Percentiles rank a stretch among this genome's conserved stretches.
Conservation (phyloP, 2,329 filamentous ascomycete species). For the Fusarium pseudonygamai region DNA sequence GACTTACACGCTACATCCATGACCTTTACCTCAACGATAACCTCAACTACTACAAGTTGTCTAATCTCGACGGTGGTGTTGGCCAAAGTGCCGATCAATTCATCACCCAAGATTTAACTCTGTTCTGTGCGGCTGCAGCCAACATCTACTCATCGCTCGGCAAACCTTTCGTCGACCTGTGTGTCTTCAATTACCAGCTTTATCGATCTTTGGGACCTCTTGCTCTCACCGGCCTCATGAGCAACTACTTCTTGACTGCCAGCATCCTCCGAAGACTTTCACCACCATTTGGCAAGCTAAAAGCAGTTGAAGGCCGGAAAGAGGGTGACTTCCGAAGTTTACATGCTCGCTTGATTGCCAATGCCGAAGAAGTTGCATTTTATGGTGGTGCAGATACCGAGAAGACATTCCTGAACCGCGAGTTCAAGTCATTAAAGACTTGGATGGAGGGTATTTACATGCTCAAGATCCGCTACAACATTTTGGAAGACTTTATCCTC, state of each 20-base stretch:
- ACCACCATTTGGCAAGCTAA: conserved; percentile 95
- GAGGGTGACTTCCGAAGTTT: conserved; percentile 95
- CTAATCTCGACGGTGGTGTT: conserved; percentile 91
- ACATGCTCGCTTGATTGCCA: conserved; percentile 91
- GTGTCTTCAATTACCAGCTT: conserved; percentile 98
- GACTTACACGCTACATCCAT: conserved; percentile 95
- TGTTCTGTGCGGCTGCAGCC: conserved; percentile 93
- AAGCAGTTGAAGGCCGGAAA: conserved; percentile 92
- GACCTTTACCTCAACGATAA: conserved; percentile 95
- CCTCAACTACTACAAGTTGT: conserved; percentile 94
- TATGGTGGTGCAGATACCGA: conserved; percentile 97
- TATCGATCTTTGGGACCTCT: conserved; percentile 90
- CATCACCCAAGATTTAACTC: conserved; percentile 94
- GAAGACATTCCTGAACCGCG: conserved; percentile 88
- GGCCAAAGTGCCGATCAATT: conserved; percentile 95
- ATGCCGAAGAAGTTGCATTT: conserved; percentile 97
- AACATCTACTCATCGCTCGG: conserved; percentile 94
- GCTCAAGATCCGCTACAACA: conserved; percentile 98
- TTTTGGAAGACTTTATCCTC: conserved; percentile 96
- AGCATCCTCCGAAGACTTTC: conserved; percentile 88
- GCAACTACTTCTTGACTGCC: conserved; percentile 94
- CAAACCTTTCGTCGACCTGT: conserved; percentile 97
- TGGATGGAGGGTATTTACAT: conserved; percentile 99
- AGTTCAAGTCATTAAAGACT: conserved; percentile 90
- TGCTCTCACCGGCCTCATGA: conserved; percentile 84